Evolutionary conservation across 148 eudicot species (phyloP).

Genomic region (Rhododendron vialii): DNA sequence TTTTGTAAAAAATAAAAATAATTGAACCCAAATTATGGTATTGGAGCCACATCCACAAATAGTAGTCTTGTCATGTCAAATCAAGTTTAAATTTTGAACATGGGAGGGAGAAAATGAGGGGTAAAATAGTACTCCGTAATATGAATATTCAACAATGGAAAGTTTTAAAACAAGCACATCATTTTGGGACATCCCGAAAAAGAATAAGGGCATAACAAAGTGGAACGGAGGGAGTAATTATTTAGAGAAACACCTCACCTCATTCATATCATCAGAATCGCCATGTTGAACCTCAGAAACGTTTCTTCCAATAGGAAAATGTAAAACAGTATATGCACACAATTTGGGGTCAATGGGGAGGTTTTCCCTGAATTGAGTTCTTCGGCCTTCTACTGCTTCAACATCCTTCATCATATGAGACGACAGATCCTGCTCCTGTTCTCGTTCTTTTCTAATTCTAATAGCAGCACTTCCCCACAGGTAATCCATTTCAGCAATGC

Average conservation of each 20-base stretch:
- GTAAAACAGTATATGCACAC: constrained; percentile 60
- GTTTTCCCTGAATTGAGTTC: constrained; percentile 74
- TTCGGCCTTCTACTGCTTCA: constrained; percentile 45
- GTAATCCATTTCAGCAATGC: constrained; percentile 67
- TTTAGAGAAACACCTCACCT: constrained; percentile 33
- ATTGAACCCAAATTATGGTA: too few species aligned
- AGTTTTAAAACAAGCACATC: too few species aligned
- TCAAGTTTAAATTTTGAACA: too few species aligned
- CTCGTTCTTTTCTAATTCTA: constrained; percentile 41
- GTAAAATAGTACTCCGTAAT: too few species aligned
- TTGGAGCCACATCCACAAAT: too few species aligned
- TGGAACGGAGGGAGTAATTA: background rate
- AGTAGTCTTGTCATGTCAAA: too few species aligned
- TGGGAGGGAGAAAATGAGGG: too few species aligned
- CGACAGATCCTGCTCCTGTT: constrained; percentile 25
- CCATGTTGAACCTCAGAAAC: constrained; percentile 22
- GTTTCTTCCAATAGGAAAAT: constrained; percentile 61
- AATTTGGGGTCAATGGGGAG: constrained; percentile 71
- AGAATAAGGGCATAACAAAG: too few species aligned
- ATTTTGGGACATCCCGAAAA: too few species aligned
- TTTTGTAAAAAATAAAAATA: too few species aligned
- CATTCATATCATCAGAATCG: constrained; percentile 21
- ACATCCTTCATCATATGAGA: constrained; percentile 24
- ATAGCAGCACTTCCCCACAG: constrained; percentile 79
- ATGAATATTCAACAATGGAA: too few species aligned